A percentile compares a stretch with the other conserved stretches of the same genome.
Conservation (phyloP, 2,329 filamentous ascomycete genomes). For the Westerdykella sp. region DNA sequence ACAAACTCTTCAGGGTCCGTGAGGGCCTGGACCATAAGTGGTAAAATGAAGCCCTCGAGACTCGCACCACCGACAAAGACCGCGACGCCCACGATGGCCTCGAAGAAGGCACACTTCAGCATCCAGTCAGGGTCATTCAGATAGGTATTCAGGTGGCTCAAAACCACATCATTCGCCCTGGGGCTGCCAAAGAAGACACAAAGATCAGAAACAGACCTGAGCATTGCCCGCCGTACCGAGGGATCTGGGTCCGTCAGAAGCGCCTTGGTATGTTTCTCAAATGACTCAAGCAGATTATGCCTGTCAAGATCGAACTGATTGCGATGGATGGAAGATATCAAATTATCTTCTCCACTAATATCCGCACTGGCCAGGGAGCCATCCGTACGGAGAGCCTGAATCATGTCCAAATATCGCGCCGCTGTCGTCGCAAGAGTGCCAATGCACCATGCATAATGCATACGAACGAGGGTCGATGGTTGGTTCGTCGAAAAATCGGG, state of each 20-base stretch:
- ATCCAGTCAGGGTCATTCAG: constrained; percentile 96
- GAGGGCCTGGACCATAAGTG: constrained; percentile 90
- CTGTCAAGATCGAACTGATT: constrained; percentile 85
- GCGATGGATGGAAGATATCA: constrained; percentile 64
- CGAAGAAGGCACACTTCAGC: constrained; percentile 93
- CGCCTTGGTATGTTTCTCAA: constrained; percentile 83
- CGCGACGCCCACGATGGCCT: constrained; percentile 87
- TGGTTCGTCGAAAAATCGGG: constrained; percentile 41
- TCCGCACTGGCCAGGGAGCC: constrained; percentile 72
- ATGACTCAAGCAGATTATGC: constrained; percentile 71
- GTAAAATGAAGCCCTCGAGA: constrained; percentile 90
- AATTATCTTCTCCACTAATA: constrained; percentile 70
- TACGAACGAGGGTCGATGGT: constrained; percentile 67
- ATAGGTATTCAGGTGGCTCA: constrained; percentile 95
- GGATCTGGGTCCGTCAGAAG: constrained; percentile 82
- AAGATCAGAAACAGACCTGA: constrained; percentile 83
- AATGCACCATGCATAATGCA: constrained; percentile 88
- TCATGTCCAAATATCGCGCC: constrained; percentile 79
- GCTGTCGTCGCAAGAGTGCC: constrained; percentile 84
- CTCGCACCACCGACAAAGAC: constrained; percentile 83
- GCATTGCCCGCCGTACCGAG: constrained; percentile 80
- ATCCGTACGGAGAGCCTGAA: constrained; percentile 78
- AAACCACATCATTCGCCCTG: constrained; percentile 91
- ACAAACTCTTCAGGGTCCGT: constrained; percentile 92
- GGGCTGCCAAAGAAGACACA: constrained; percentile 92